A percentile compares a stretch with the other conserved stretches of the same genome.
phyloP scores from a whole-genome alignment of 1,139 yeast genomes.

The Scheffersomyces quercinus region DNA sequence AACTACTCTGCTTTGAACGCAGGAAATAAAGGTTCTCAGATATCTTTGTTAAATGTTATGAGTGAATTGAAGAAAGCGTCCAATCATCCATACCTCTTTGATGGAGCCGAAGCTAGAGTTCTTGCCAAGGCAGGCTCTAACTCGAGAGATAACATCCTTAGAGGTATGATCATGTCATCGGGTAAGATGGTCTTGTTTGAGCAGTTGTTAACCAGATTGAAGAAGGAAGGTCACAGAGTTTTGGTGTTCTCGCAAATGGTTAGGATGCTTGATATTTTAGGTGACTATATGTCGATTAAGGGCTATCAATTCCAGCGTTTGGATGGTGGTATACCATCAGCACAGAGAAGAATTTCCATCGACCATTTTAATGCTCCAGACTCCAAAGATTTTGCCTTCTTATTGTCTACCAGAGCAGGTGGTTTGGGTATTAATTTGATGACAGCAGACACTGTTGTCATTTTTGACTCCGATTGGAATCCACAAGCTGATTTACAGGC shows the following conservation, averaged over 20 bases:
- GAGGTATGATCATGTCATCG: slow-evolving; percentile 95
- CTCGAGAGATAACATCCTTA: slow-evolving; percentile 75
- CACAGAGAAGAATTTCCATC: slow-evolving; percentile 89
- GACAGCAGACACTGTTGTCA: slow-evolving; percentile 98
- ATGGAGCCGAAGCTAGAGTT: slow-evolving; percentile 87
- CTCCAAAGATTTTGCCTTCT: slow-evolving; percentile 87
- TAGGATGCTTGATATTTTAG: slow-evolving; percentile 89
- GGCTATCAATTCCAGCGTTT: slow-evolving; percentile 91
- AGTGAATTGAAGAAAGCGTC: slow-evolving; percentile 95
- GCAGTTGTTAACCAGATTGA: slow-evolving; percentile 77
- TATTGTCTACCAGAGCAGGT: slow-evolving; percentile 96
- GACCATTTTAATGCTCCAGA: slow-evolving; percentile 96
- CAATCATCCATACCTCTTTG: slow-evolving; percentile 94
- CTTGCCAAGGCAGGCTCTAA: slow-evolving; percentile 59
- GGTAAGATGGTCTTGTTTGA: slow-evolving; percentile 97
- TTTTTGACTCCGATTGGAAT: slow-evolving; percentile 98
- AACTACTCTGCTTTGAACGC: slow-evolving; percentile 90
- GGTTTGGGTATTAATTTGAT: slow-evolving; percentile 96
- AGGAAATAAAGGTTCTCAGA: slow-evolving; percentile 73
- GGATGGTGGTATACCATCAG: slow-evolving; percentile 96
- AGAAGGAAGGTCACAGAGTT: slow-evolving; percentile 94
- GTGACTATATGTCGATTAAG: slow-evolving; percentile 86
- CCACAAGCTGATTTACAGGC: slow-evolving; percentile 99
- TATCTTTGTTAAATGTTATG: slow-evolving; percentile 88
- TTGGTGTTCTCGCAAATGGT: slow-evolving; percentile 97